Conservation (phyloP, 148 eudicot species). For the Rheum nobile region DNA sequence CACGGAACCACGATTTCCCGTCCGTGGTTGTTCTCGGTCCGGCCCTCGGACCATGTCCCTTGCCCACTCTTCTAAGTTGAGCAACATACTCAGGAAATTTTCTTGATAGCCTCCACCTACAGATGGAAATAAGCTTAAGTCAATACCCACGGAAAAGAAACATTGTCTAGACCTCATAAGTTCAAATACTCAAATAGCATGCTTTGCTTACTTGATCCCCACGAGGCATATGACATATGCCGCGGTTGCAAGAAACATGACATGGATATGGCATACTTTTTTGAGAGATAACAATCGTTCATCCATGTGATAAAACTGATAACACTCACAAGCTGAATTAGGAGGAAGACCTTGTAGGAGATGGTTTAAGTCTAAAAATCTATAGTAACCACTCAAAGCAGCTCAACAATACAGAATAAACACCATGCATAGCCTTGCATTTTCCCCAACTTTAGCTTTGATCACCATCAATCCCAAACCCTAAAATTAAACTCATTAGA, state of each 20-base stretch:
- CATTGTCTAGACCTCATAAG: background rate
- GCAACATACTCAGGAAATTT: slow-evolving; percentile 65
- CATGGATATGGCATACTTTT: slow-evolving; percentile 46
- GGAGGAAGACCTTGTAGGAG: slow-evolving; percentile 56
- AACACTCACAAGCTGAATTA: slow-evolving; percentile 76
- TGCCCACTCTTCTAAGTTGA: slow-evolving; percentile 66
- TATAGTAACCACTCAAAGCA: background rate
- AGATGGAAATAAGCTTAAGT: background rate
- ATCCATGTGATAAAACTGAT: slow-evolving; percentile 75
- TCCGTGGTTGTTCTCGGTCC: too few species aligned
- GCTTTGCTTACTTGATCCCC: slow-evolving; percentile 44
- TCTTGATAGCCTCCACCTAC: slow-evolving; percentile 61
- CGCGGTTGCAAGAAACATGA: slow-evolving; percentile 37
- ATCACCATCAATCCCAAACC: too few species aligned
- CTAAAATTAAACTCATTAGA: too few species aligned
- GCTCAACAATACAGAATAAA: background rate
- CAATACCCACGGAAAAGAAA: background rate
- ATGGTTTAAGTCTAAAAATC: background rate
- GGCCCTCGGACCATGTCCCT: slow-evolving; percentile 85
- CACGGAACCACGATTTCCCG: too few species aligned
- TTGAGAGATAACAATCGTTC: slow-evolving; percentile 56
- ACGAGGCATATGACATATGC: slow-evolving; percentile 52
- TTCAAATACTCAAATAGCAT: background rate
- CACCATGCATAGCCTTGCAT: too few species aligned
- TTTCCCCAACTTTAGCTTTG: too few species aligned